A percentile compares a stretch with the other conserved stretches of the same genome.
Conservation (phyloP, 495 filamentous ascomycete species). For the Penicillium ochrochloron region DNA sequence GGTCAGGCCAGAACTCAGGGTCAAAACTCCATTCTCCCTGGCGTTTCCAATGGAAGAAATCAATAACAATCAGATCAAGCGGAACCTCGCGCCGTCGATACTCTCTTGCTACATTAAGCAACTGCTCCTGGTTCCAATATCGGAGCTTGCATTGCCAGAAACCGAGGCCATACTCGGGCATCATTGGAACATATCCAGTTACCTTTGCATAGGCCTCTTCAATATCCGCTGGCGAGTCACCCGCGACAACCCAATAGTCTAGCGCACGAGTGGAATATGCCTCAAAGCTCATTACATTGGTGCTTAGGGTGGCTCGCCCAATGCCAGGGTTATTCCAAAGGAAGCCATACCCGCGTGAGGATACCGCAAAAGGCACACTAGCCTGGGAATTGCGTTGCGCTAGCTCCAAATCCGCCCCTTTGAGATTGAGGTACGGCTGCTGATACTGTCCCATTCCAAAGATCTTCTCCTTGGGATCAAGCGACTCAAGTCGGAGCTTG, state of each 20-base stretch:
- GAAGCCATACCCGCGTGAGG: constrained; percentile 59
- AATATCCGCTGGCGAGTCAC: constrained; percentile 56
- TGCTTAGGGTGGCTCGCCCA: constrained; percentile 59
- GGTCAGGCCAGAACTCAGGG: constrained; percentile 60
- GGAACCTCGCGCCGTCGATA: constrained; percentile 55
- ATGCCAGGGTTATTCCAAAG: constrained; percentile 64
- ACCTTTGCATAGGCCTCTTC: constrained; percentile 54
- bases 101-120: constrained; percentile 57
- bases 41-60: constrained; percentile 65
- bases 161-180: constrained; percentile 65
- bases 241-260: constrained; percentile 64
- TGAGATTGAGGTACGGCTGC: constrained; percentile 58
- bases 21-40: constrained; percentile 66
- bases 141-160: constrained; percentile 68
- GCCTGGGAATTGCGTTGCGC: constrained; percentile 67
- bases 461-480: constrained; percentile 56
- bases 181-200: constrained; percentile 60
- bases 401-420: constrained; percentile 60
- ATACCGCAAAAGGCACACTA: constrained; percentile 59
- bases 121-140: constrained; percentile 62
- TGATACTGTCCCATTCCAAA: constrained; percentile 70
- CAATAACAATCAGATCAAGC: constrained; percentile 61
- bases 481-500: constrained; percentile 57
- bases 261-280: constrained; percentile 55
- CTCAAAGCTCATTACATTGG: constrained; percentile 63